Conservation (phyloP, 805 yeast species). For the Monosporozyma aerobia region DNA sequence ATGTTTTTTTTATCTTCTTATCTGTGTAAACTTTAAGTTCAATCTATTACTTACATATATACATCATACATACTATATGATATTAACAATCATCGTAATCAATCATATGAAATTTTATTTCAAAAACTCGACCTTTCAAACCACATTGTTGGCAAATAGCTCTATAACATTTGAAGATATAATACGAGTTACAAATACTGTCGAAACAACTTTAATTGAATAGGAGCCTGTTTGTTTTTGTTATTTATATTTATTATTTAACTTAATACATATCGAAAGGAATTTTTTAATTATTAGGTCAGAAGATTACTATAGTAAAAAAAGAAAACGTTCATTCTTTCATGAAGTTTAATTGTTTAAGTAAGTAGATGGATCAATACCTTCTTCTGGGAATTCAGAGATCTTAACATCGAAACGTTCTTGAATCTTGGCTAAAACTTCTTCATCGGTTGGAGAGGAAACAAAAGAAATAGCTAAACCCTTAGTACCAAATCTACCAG, state of each 20-base stretch:
- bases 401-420: constrained; percentile 95
- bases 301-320: neutral
- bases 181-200: neutral
- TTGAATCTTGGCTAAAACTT: constrained; percentile 84
- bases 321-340: neutral
- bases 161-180: neutral
- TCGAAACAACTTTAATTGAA: neutral
- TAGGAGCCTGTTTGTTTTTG: neutral
- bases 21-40: neutral
- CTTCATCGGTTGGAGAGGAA: constrained; percentile 77
- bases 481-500: constrained; percentile 99
- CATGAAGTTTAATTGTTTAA: constrained; percentile 66
- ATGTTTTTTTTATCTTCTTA: neutral
- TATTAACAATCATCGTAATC: neutral
- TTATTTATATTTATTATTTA: neutral
- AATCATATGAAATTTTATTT: neutral
- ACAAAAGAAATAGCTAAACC: constrained; percentile 94
- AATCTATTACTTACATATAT: neutral
- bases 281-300: neutral
- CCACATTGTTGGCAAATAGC: neutral
- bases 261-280: neutral
- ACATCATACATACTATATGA: neutral
- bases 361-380: constrained; percentile 94
- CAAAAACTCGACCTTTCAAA: too few species aligned
- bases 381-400: constrained; percentile 93